Evolutionary conservation across 2,329 filamentous ascomycete species (phyloP), one percentile per base, ranked within the genome.

Genomic region (Cladosporium sp.): DNA sequence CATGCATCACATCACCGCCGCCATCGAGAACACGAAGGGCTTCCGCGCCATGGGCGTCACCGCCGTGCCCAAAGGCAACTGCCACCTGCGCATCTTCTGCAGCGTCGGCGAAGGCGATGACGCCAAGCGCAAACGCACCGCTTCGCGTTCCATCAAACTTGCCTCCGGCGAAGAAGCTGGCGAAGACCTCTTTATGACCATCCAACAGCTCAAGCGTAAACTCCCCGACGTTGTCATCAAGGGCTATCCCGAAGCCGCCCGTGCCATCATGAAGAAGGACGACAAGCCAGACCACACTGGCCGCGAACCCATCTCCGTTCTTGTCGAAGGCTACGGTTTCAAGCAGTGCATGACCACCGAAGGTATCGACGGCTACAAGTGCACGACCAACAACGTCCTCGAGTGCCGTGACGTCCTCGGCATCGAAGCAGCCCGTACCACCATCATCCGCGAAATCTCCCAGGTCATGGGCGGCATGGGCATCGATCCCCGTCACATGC

Each of bases 401-500:
- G 94, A 99, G 75, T 88, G 87, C 66, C 82, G 84, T 35, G 86
- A 94, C 22, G 87, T 97, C 0, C 84, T 99, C 3, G 94, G 94
- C 50, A 97, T 99, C 66, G 94, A 99, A 78, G 94, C 94, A 0
- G 94, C 94, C 3, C 86, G 93, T 59, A 83, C 83, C 3, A 96
- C 92, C 6, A 97, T 99, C 68, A 89, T 94, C 50, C 79, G 83
- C 45, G 94, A 99, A 77, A 97, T 99, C 67, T 83, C 81, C 54
- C 81, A 82, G 53, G 94, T 97, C 70, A 99, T 97, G 92, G 84
- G 84, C 35, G 86, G 88, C 71, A 97, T 99, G 91, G 86, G 85
- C 73, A 97, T 99, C 68, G 94, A 99, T 74, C 93, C 92, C 44
- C 89, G 94, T 57, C 94, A 99, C 77, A 97, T 99, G 91, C 89